phyloP scores from a whole-genome alignment of 352 stramenopile genomes.

The Phytophthora europaea region DNA sequence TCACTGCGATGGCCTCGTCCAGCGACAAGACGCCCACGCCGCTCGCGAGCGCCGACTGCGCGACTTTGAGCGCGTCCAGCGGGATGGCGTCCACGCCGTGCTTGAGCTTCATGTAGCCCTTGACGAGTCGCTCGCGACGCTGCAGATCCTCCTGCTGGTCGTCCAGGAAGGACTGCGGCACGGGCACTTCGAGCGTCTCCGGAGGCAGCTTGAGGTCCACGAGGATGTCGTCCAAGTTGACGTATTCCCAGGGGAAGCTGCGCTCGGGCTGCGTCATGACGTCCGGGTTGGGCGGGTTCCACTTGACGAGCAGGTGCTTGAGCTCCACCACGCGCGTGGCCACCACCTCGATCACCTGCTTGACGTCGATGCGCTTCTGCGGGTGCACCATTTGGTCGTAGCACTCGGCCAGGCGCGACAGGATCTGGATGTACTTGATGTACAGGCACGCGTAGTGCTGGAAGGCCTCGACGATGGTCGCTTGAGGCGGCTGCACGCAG shows the following conservation, averaged over 20 bases:
- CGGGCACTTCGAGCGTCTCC: constrained; percentile 91
- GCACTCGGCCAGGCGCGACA: constrained; percentile 90
- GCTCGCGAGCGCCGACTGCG: constrained; percentile 37
- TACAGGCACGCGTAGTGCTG: constrained; percentile 96
- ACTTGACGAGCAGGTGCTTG: constrained; percentile 95
- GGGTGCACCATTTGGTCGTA: constrained; percentile 96
- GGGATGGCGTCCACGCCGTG: constrained; percentile 79
- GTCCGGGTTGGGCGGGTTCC: constrained; percentile 94
- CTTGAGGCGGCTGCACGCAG: constrained; percentile 56
- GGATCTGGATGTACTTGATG: constrained; percentile 96
- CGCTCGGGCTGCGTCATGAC: constrained; percentile 79
- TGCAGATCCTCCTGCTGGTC: constrained; percentile 73
- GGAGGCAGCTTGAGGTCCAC: constrained; percentile 95
- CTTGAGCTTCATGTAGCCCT: constrained; percentile 93
- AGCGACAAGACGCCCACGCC: constrained; percentile 45
- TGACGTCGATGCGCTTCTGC: constrained; percentile 96
- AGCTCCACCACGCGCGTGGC: constrained; percentile 90
- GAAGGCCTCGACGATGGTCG: constrained; percentile 92
- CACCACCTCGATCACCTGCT: constrained; percentile 93
- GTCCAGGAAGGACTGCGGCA: constrained; percentile 92
- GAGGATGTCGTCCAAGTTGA: constrained; percentile 94
- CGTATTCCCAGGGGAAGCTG: constrained; percentile 96
- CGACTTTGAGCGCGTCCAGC: constrained; percentile 52
- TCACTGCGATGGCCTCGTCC: constrained; percentile 88
- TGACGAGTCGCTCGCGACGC: constrained; percentile 86